phyloP scores from a whole-genome alignment of 305 asterid genomes.

The Fraxinus ornus region DNA sequence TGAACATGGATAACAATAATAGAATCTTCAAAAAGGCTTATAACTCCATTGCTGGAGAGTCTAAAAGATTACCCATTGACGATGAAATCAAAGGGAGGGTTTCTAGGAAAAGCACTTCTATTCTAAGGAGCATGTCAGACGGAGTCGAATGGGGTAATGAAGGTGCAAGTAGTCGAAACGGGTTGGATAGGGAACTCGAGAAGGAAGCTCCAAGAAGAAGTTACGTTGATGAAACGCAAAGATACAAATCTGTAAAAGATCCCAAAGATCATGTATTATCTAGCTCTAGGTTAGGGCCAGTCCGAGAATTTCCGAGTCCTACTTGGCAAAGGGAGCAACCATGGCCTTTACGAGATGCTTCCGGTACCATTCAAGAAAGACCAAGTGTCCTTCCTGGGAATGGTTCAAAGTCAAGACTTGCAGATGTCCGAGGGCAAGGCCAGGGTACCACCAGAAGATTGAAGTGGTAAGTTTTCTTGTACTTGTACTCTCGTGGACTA shows the following conservation, averaged over 20 bases:
- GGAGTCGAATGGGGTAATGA: slow-evolving; percentile 50
- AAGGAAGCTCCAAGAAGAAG: slow-evolving; percentile 52
- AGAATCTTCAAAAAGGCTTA: slow-evolving; percentile 42
- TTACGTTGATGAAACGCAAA: slow-evolving; percentile 45
- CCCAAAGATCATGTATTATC: slow-evolving; percentile 45
- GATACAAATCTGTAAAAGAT: slow-evolving; percentile 44
- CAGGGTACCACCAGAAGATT: slow-evolving; percentile 46
- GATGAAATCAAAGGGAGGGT: slow-evolving; percentile 42
- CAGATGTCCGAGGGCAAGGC: slow-evolving; percentile 43
- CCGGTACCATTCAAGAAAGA: slow-evolving; percentile 31
- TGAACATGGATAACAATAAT: slow-evolving; percentile 39
- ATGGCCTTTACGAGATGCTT: slow-evolving; percentile 45
- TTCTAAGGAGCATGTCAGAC: slow-evolving; percentile 60
- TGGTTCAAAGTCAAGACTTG: slow-evolving; percentile 48
- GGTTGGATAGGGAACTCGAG: slow-evolving; percentile 40
- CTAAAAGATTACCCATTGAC: slow-evolving; percentile 33
- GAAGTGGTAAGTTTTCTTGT: slow-evolving; percentile 42
- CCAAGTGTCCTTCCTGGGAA: slow-evolving; percentile 28
- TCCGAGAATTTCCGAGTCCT: slow-evolving; percentile 39
- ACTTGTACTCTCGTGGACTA: neutral
- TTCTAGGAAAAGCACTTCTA: slow-evolving; percentile 41
- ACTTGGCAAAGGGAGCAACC: slow-evolving; percentile 44
- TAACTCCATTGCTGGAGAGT: slow-evolving; percentile 18
- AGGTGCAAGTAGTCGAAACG: slow-evolving; percentile 32
- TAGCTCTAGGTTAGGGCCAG: slow-evolving; percentile 40